Percentiles rank a stretch among this genome's conserved stretches.
These are phyloP conservation scores for Stagonosporopsis rhizophila DNA, from an alignment of 2,329 filamentous ascomycete genomes.

Conservation along the genomic window DNA sequence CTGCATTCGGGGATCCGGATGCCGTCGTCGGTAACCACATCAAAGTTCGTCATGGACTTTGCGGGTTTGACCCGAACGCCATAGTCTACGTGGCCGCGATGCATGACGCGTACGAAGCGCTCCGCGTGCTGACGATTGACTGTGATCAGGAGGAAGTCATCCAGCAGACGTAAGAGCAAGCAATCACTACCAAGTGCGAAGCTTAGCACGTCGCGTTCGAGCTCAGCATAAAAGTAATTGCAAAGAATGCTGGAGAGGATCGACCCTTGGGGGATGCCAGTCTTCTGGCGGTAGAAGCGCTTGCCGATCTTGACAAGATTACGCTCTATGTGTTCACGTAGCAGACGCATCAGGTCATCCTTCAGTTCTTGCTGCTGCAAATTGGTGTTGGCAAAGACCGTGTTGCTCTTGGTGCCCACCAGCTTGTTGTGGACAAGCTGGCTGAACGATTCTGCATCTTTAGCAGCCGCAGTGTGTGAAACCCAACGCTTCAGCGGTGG, in stretches of 20 bases:
- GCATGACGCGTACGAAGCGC: slow-evolving; percentile 80
- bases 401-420: slow-evolving; percentile 58
- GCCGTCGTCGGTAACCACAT: slow-evolving; percentile 65
- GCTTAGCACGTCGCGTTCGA: slow-evolving; percentile 72
- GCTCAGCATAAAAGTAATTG: slow-evolving; percentile 93
- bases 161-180: slow-evolving; percentile 81
- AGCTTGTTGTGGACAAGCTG: slow-evolving; percentile 41
- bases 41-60: slow-evolving; percentile 89
- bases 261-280: slow-evolving; percentile 92
- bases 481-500: slow-evolving; percentile 50
- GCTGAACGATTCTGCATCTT: slow-evolving; percentile 42
- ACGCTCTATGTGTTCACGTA: slow-evolving; percentile 79
- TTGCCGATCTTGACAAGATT: slow-evolving; percentile 91
- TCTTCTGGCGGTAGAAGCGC: slow-evolving; percentile 84
- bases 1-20: slow-evolving; percentile 42
- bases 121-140: slow-evolving; percentile 70
- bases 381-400: slow-evolving; percentile 78
- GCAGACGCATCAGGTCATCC: slow-evolving; percentile 69
- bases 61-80: slow-evolving; percentile 77
- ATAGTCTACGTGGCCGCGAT: slow-evolving; percentile 77
- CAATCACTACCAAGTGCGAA: slow-evolving; percentile 70
- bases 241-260: slow-evolving; percentile 86
- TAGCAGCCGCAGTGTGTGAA: slow-evolving; percentile 47
- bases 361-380: slow-evolving; percentile 65
- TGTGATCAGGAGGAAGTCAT: slow-evolving; percentile 92